Percentiles rank a stretch among this genome's conserved stretches.
Conservation (phyloP, 257 asterid species). For the Catharanthus roseus region DNA sequence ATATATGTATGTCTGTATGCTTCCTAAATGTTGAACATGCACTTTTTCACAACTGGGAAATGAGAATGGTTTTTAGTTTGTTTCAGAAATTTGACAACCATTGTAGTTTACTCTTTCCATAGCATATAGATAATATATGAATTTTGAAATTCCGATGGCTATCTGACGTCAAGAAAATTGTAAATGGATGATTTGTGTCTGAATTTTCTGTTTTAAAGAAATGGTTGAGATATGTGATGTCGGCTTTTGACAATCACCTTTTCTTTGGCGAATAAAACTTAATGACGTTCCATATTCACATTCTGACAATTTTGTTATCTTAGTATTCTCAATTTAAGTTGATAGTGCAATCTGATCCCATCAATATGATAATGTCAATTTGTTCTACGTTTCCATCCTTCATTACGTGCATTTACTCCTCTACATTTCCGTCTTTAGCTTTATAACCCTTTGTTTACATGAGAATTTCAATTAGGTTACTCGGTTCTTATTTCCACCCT, state of each 20-base stretch:
- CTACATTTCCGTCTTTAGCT: not conserved
- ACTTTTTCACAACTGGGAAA: not conserved
- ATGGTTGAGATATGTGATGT: not conserved
- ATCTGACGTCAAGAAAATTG: not conserved
- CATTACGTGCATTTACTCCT: not conserved
- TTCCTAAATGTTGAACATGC: not conserved
- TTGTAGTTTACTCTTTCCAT: not conserved
- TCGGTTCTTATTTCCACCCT: not conserved
- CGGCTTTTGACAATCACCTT: not conserved
- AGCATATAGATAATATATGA: not conserved
- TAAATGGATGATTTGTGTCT: not conserved
- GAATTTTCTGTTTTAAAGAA: not conserved
- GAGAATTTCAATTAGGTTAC: not conserved
- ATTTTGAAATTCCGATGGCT: not conserved
- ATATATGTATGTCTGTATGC: conserved; percentile 9
- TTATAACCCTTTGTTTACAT: not conserved
- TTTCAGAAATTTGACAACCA: not conserved
- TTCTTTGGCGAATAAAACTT: not conserved
- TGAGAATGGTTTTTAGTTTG: not conserved
- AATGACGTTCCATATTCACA: not conserved
- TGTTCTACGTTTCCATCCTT: not conserved
- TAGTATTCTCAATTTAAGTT: not conserved
- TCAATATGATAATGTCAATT: not conserved
- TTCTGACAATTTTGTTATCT: not conserved
- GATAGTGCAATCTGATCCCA: not conserved